These are phyloP conservation scores for Talaromyces proteolyticus DNA, from an alignment of 495 filamentous ascomycete genomes.

Conservation along the genomic window DNA sequence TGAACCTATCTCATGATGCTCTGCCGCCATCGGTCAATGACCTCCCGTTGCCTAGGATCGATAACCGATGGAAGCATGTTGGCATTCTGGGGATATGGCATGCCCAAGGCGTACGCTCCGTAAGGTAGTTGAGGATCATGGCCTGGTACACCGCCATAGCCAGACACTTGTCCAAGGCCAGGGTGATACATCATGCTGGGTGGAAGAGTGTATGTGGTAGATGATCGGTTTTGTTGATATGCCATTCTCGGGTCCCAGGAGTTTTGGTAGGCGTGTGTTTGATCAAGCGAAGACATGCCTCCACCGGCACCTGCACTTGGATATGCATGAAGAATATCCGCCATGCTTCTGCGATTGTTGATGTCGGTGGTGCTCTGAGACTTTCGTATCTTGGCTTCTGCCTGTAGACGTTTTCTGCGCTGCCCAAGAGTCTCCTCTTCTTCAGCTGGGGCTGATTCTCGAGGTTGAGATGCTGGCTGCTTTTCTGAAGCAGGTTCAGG, in stretches of 20 bases:
- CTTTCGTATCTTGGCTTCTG: constrained; percentile 46
- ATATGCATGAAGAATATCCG: constrained; percentile 59
- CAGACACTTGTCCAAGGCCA: not conserved
- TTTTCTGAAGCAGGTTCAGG: constrained; percentile 21
- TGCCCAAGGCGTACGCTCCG: constrained; percentile 12
- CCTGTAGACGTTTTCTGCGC: constrained; percentile 72
- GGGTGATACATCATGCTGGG: constrained; percentile 4
- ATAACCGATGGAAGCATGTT: constrained; percentile 26
- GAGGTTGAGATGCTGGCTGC: not conserved
- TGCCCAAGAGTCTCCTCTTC: constrained; percentile 89
- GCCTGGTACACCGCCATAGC: constrained; percentile 11
- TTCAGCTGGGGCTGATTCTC: constrained; percentile 7
- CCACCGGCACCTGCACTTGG: constrained; percentile 18
- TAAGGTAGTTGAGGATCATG: constrained; percentile 8
- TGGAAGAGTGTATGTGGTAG: constrained; percentile 2
- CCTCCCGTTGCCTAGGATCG: constrained; percentile 60
- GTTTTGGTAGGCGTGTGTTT: not conserved
- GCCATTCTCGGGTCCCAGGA: not conserved
- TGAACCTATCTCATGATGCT: constrained; percentile 42
- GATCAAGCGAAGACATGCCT: not conserved
- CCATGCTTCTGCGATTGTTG: constrained; percentile 55
- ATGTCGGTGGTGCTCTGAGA: constrained; percentile 23
- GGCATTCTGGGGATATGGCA: constrained; percentile 19
- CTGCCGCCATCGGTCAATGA: constrained; percentile 89
- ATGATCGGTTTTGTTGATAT: constrained; percentile 4